Conservation (phyloP, 1,284 basidiomycete species). For the Trichosporon inkin region DNA sequence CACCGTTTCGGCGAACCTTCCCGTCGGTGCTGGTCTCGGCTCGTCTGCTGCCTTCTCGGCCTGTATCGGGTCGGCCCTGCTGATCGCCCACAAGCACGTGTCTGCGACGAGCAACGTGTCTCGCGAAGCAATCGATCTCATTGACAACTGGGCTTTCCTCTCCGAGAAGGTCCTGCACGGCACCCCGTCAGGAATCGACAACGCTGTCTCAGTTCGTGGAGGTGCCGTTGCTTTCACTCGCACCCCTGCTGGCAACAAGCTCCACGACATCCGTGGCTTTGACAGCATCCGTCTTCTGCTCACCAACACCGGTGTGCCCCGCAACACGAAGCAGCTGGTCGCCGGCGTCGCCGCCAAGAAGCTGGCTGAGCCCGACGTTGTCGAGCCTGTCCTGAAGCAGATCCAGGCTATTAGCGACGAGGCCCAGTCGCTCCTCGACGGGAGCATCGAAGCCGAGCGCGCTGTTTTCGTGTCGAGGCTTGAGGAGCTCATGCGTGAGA, state of each 20-base stretch:
- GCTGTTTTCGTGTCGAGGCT: constrained; percentile 55
- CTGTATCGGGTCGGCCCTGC: constrained; percentile 74
- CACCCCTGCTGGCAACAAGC: constrained; percentile 68
- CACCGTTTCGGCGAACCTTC: constrained; percentile 82
- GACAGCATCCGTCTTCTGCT: constrained; percentile 73
- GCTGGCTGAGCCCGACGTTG: constrained; percentile 67
- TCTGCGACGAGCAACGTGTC: constrained; percentile 56
- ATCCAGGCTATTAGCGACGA: constrained; percentile 80
- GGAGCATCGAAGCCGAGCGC: constrained; percentile 56
- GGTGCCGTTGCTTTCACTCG: constrained; percentile 89
- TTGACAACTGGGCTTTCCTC: constrained; percentile 92
- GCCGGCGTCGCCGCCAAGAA: constrained; percentile 62
- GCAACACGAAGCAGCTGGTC: constrained; percentile 92
- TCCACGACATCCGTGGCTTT: constrained; percentile 83
- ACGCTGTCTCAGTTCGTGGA: constrained; percentile 87
- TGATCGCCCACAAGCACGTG: constrained; percentile 52
- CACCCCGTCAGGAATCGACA: constrained; percentile 96
- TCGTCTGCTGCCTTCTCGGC: constrained; percentile 94
- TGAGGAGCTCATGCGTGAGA: constrained; percentile 69
- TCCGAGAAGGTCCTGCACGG: constrained; percentile 96
- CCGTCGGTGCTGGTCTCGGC: constrained; percentile 96
- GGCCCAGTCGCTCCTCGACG: constrained; percentile 67
- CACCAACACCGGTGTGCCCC: constrained; percentile 84
- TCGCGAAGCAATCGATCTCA: constrained; percentile 66
- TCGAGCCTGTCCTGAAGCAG: constrained; percentile 66